Evolutionary conservation across 2,329 filamentous ascomycete genomes (phyloP).

Genomic region (Sclerotinia glacialis): DNA sequence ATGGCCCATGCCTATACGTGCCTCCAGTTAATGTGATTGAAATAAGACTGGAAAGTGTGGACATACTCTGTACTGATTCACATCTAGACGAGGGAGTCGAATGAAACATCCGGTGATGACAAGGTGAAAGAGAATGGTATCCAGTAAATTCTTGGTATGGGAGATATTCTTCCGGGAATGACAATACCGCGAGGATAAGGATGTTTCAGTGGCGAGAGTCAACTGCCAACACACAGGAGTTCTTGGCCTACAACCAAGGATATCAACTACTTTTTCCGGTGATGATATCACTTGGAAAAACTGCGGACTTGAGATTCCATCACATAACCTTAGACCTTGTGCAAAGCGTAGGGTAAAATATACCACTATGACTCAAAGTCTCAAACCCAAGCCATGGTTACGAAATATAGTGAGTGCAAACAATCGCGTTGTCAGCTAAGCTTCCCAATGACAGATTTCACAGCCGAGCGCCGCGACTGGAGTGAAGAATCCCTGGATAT

Average conservation of each 20-base stretch:
- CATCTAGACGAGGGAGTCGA: neutral
- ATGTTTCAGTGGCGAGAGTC: neutral
- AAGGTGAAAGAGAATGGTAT: neutral
- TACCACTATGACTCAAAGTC: too few relatives aligned
- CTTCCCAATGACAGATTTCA: neutral
- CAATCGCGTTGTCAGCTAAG: slow-evolving; percentile 3
- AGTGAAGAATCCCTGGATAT: neutral
- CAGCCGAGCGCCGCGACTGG: neutral
- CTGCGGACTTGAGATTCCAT: neutral
- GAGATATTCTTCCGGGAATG: too few relatives aligned
- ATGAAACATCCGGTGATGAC: neutral
- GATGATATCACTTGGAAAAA: neutral
- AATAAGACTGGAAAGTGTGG: too few relatives aligned
- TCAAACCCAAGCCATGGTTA: neutral
- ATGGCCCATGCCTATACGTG: neutral
- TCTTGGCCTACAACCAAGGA: neutral
- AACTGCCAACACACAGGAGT: neutral
- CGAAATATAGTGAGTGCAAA: neutral
- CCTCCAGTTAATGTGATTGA: neutral
- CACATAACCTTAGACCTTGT: neutral
- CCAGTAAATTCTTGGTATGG: neutral
- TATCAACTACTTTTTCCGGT: neutral
- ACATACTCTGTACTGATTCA: neutral
- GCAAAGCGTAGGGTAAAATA: neutral
- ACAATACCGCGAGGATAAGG: neutral